phyloP scores from a whole-genome alignment of 768 basidiomycete species.

The Psilocybe sp. region DNA sequence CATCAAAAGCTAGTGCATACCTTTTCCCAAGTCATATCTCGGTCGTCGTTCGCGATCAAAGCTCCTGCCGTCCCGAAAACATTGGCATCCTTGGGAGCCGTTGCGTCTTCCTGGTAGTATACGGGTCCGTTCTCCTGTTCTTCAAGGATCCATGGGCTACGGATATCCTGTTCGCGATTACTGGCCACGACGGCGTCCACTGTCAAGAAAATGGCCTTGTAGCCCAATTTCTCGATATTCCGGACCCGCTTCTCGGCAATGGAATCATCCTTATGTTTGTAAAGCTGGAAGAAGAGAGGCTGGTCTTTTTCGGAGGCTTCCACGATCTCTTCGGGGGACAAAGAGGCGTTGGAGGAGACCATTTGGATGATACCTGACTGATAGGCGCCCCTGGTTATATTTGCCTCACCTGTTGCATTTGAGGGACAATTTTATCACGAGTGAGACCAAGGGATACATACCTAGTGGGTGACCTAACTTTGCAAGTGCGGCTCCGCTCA shows the following conservation, averaged over 20 bases:
- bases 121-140: conserved; percentile 46
- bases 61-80: conserved; percentile 66
- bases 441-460: conserved; percentile 11
- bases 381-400: conserved; percentile 71
- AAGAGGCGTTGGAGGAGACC: conserved; percentile 77
- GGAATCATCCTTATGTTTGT: conserved; percentile 71
- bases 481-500: conserved; percentile 81
- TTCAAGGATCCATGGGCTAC: conserved; percentile 55
- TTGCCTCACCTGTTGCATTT: conserved; percentile 64
- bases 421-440: not conserved
- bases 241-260: conserved; percentile 68
- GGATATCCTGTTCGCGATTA: conserved; percentile 75
- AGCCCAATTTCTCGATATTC: conserved; percentile 70
- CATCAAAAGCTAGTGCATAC: conserved; percentile 27
- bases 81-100: conserved; percentile 31
- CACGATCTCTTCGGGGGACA: conserved; percentile 64
- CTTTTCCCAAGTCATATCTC: conserved; percentile 77
- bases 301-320: conserved; percentile 53
- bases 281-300: conserved; percentile 79
- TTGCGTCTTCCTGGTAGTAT: conserved; percentile 28
- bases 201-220: conserved; percentile 87
- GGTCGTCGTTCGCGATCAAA: conserved; percentile 62
- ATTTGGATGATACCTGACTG: conserved; percentile 76
- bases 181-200: conserved; percentile 86
- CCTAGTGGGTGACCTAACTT: conserved; percentile 84